These are phyloP conservation scores for Myxozyma mucilagina DNA, from an alignment of 805 yeast genomes.

Conservation along the genomic window DNA sequence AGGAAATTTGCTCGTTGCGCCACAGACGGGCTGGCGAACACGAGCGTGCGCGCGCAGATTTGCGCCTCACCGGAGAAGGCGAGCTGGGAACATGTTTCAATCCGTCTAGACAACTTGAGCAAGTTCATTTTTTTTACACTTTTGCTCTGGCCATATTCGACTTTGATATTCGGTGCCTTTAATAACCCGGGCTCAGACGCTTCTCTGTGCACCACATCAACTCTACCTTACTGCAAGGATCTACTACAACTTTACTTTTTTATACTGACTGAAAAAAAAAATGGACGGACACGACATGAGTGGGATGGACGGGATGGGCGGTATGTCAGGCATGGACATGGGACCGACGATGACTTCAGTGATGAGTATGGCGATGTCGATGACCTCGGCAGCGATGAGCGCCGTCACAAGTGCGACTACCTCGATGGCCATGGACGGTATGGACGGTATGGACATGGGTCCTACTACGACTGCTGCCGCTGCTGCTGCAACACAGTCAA, in stretches of 20 bases:
- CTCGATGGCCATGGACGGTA: constrained; percentile 1
- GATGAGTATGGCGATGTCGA: neutral
- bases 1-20: constrained; percentile 18
- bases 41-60: neutral
- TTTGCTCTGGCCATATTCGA: no score
- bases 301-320: neutral
- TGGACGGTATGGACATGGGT: neutral
- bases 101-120: no score
- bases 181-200: no score
- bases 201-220: no score
- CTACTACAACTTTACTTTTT: neutral
- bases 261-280: neutral
- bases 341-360: neutral
- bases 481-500: constrained; percentile 14
- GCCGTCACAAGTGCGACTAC: neutral
- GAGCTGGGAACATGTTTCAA: neutral
- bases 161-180: no score
- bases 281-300: neutral
- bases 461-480: constrained; percentile 13
- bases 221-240: no score
- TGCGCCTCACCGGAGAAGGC: neutral
- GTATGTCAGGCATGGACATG: constrained; percentile 19
- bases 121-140: no score
- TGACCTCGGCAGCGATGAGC: neutral
- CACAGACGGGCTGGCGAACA: neutral